Conservation (phyloP, 2,329 filamentous ascomycete species). For the Xenosphaeropsis pyriputrescens region DNA sequence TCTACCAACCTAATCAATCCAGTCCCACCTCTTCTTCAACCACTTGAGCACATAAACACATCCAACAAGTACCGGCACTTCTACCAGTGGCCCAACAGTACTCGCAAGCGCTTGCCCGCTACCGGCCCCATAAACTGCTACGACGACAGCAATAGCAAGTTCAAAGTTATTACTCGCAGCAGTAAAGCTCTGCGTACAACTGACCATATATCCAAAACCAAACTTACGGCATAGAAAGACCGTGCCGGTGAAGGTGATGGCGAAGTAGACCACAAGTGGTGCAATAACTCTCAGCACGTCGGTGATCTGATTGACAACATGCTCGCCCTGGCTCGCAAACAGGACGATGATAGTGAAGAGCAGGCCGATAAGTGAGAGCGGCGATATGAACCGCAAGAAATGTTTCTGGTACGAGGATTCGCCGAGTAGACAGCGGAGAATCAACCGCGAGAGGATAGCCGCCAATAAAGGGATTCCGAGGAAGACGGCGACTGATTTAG, state of each 20-base stretch:
- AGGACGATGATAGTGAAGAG: constrained; percentile 79
- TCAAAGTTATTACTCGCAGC: constrained; percentile 92
- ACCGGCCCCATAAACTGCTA: constrained; percentile 63
- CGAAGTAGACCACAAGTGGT: constrained; percentile 70
- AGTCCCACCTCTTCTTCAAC: constrained; percentile 30
- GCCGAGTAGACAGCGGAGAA: constrained; percentile 37
- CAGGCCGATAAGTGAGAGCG: constrained; percentile 68
- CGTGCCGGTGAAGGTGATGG: constrained; percentile 58
- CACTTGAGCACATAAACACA: constrained; percentile 62
- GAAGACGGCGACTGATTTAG: constrained; percentile 71
- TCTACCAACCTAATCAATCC: constrained; percentile 11
- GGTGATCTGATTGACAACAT: constrained; percentile 71
- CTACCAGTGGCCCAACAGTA: constrained; percentile 74
- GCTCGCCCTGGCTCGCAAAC: constrained; percentile 66
- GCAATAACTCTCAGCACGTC: constrained; percentile 70
- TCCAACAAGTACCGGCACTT: constrained; percentile 67
- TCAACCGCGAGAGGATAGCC: constrained; percentile 61
- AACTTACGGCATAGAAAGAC: constrained; percentile 43
- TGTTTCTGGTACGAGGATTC: constrained; percentile 47
- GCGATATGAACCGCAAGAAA: constrained; percentile 57
- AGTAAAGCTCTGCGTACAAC: constrained; percentile 70
- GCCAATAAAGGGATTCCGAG: constrained; percentile 72
- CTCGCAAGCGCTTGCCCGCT: constrained; percentile 71
- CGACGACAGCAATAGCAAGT: constrained; percentile 75
- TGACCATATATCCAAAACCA: constrained; percentile 60